Base-by-base conservation (phyloP, 768 basidiomycete genomes). In the Calocera viscosa region DNA sequence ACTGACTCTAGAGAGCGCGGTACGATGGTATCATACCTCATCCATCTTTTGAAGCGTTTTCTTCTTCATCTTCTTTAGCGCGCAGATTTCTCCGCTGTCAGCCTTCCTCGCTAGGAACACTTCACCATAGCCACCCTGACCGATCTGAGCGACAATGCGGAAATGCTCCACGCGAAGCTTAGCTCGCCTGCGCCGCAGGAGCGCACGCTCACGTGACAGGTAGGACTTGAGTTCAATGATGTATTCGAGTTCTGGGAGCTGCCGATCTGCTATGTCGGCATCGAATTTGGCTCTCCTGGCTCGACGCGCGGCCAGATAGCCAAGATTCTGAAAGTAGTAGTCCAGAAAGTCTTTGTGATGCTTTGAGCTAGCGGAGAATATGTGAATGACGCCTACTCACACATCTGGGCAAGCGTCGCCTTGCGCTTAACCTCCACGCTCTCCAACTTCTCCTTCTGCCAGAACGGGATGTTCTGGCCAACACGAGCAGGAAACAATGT, bases 61-160 rank as follows among this genome's bases (percentile, higher is more conserved):
- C 77, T 99, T 99, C 72, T 81, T 83, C 96, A 99, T 95, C 79
- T 91, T 95, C 82, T 99, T 98, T 66, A 98, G 78, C 7, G 96
- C 96, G 70, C 95, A 97, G 11, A 99, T 90, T 74, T 98, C 92
- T 30, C 93, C 91, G 0, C 94, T 90, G 72, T 99, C 96, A 71
- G 88, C 88, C 75, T 97, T 96, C 43, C 95, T 81, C 11, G 96
- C 96, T 64, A 99, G 82, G 74, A 90, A 99, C 28, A 99, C 96
- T 70, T 97, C 95, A 3, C 96, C 96, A 76, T 98, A 99, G 1
- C 96, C 96, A 14, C 96, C 96, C 78, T 99, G 96, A 1, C 96
- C 96, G 63, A 99, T 93, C 76, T 99, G 96, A 0, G 94, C 93
- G 70, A 99, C 94, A 75, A 99, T 95, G 73, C 96, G 91, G 77